Base-by-base conservation (phyloP, 1,139 yeast genomes). In the Pichia sp. region DNA sequence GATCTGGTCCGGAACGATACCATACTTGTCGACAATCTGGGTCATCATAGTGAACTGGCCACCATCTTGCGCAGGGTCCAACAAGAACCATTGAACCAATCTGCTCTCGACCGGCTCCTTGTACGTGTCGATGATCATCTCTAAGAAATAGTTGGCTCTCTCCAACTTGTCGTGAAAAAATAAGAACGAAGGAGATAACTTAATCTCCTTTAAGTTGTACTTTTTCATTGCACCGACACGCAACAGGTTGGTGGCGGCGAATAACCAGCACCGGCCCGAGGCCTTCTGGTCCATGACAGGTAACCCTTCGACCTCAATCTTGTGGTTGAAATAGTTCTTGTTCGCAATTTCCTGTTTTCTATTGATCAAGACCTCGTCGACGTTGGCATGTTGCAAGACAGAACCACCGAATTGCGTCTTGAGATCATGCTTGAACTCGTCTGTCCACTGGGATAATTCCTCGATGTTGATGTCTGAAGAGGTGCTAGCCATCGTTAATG, bases 31-130 rank as follows among this genome's bases (percentile, higher is more conserved):
- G 50, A 87, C 78, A 56, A 87, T 68, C 66, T 86, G 86, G 43
- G 83, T 74, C 67, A 86, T 79, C 93, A 87, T 85, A 61, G 85
- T 85, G 78, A 86, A 87, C 68, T 87, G 96, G 47, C 96, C 96
- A 59, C 96, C 96, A 63, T 87, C 96, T 52, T 78, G 69, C 47
- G 83, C 80, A 12, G 96, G 95, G 51, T 78, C 82, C 7, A 70
- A 60, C 55, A 87, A 71, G 54, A 87, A 69, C 60, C 76, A 80
- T 66, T 81, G 85, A 48, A 86, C 78, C 52, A 86, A 67, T 61
- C 95, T 76, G 0, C 89, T 82, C 57, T 82, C 90, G 51, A 84
- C 76, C 25, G 76, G 82, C 65, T 83, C 83, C 28, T 73, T 68
- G 28, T 78, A 75, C 23, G 93, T 84, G 58, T 83, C 86, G 52